Evolutionary conservation across 768 basidiomycete genomes (phyloP).

Genomic region (Pleurotus pulmonarius): DNA sequence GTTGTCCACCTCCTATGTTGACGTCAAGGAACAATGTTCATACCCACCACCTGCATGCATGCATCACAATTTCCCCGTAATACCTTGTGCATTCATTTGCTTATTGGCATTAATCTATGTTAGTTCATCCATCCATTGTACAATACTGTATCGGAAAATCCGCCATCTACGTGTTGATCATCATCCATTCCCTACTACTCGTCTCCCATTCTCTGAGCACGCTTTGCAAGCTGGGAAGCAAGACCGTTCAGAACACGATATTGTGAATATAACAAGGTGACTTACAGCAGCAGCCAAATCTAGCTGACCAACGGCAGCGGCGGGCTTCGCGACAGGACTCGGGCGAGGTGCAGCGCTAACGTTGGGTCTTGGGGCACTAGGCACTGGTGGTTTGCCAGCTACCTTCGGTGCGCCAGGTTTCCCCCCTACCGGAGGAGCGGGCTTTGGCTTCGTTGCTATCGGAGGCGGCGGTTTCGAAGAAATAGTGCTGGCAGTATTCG

Average conservation of each 20-base stretch:
- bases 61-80: background rate
- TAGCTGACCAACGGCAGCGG: constrained; percentile 53
- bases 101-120: constrained; percentile 16
- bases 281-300: constrained; percentile 84
- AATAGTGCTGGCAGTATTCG: constrained; percentile 46
- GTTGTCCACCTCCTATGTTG: background rate
- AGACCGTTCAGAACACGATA: constrained; percentile 2
- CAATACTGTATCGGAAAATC: constrained; percentile 10
- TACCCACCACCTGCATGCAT: constrained; percentile 1
- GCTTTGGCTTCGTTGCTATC: constrained; percentile 62
- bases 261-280: constrained; percentile 12
- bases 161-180: constrained; percentile 11
- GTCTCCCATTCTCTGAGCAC: constrained; percentile 63
- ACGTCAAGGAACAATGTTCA: constrained; percentile 1
- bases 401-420: constrained; percentile 57
- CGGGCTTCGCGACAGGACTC: constrained; percentile 36
- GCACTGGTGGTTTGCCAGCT: constrained; percentile 36
- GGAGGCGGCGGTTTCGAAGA: constrained; percentile 56
- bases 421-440: constrained; percentile 45
- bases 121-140: constrained; percentile 10
- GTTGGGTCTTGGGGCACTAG: constrained; percentile 32
- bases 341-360: constrained; percentile 30
- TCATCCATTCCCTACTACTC: constrained; percentile 26
- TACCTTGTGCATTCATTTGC: constrained; percentile 1
- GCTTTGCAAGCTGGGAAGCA: constrained; percentile 61